phyloP scores from a whole-genome alignment of 192 early-diverging fungal genomes.

The Diversispora eburnea region DNA sequence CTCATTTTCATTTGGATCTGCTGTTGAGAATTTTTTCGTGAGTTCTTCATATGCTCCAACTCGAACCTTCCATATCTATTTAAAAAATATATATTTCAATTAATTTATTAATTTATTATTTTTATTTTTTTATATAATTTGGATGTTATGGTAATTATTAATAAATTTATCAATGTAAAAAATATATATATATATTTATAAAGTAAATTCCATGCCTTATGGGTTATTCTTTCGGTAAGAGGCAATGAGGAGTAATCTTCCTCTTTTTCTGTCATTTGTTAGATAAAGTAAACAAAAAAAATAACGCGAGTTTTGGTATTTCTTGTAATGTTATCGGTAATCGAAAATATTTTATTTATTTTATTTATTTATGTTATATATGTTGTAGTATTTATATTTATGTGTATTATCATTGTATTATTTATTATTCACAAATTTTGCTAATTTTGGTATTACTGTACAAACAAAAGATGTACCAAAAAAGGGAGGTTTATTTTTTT shows the following conservation, averaged over 20 bases:
- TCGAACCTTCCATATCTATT: slow-evolving; percentile 91
- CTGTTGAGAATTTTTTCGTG: slow-evolving; percentile 60
- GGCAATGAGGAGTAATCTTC: slow-evolving; percentile 78
- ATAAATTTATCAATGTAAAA: background rate
- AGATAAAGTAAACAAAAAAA: background rate
- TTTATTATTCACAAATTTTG: too few relatives aligned
- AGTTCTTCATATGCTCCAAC: slow-evolving; percentile 80
- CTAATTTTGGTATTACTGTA: too few relatives aligned
- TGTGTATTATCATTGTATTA: too few relatives aligned
- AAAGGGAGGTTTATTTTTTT: too few relatives aligned
- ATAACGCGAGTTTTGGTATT: slow-evolving; percentile 1
- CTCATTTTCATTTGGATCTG: slow-evolving; percentile 59
- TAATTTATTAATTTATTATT: slow-evolving; percentile 33
- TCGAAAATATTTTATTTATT: too few relatives aligned
- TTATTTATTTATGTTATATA: too few relatives aligned
- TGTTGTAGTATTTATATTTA: too few relatives aligned
- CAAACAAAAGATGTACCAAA: too few relatives aligned
- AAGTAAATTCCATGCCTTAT: slow-evolving; percentile 60
- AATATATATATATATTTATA: background rate
- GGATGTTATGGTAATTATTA: background rate
- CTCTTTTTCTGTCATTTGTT: slow-evolving; percentile 41
- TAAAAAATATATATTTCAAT: background rate
- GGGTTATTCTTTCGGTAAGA: slow-evolving; percentile 71
- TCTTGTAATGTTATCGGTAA: too few relatives aligned
- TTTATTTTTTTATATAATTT: slow-evolving; percentile 23